A percentile compares a stretch with the other conserved stretches of the same genome.
Conservation (phyloP, 1,139 yeast genomes). For the Kluyveromyces marxianus region DNA sequence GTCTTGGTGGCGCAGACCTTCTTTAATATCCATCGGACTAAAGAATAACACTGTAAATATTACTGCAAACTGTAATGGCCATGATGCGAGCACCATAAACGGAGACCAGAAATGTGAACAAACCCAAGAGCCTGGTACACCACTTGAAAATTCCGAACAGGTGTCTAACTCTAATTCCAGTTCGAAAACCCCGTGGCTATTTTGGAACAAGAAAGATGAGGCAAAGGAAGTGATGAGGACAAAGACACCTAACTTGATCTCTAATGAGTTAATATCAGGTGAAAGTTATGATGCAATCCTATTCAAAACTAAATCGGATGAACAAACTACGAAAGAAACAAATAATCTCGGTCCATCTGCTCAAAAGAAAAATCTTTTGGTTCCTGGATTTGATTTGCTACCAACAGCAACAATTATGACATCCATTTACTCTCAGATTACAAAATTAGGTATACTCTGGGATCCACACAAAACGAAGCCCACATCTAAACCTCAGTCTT, state of each 20-base stretch:
- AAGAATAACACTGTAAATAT: not conserved
- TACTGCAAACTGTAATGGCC: no score
- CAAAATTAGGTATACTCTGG: conserved; percentile 15
- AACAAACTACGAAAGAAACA: conserved; percentile 11
- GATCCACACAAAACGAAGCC: conserved; percentile 14
- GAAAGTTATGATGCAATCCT: conserved; percentile 17
- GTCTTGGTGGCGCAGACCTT: conserved; percentile 21
- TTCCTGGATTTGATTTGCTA: conserved; percentile 25
- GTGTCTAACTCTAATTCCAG: not conserved
- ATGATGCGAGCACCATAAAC: no score
- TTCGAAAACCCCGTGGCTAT: conserved; percentile 19
- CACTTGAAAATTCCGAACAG: no score
- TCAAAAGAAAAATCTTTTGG: conserved; percentile 24
- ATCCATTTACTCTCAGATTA: conserved; percentile 14
- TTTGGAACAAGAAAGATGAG: conserved; percentile 22
- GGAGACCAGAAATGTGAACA: no score
- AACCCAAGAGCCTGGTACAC: no score
- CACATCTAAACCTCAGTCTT: conserved; percentile 13
- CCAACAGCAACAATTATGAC: conserved; percentile 23
- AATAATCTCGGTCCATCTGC: conserved; percentile 9
- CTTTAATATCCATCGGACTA: conserved; percentile 18
- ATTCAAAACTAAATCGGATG: conserved; percentile 13
- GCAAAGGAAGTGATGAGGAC: conserved; percentile 9
- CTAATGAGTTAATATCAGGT: conserved; percentile 22
- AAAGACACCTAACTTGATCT: conserved; percentile 9